A percentile compares a stretch with the other conserved stretches of the same genome.
Evolutionary conservation across 2,329 filamentous ascomycete species (phyloP).

Genomic region (Fusarium concolor): DNA sequence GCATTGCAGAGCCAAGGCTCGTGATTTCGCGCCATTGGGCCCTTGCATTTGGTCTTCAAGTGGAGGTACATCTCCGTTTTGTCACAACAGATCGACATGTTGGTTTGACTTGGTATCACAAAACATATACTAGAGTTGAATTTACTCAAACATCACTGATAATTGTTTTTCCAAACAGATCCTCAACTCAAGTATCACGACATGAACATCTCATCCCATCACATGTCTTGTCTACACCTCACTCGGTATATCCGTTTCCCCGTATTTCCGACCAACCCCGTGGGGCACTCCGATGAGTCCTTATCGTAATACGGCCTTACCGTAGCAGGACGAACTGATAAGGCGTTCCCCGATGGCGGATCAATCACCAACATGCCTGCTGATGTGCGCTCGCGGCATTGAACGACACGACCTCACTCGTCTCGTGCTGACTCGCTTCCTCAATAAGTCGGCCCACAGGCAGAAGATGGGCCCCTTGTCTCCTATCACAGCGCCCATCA

Average conservation of each 20-base stretch:
- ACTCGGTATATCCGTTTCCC: slow-evolving; percentile 40
- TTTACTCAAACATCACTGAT: neutral
- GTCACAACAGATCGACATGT: neutral
- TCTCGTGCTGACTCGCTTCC: slow-evolving; percentile 12
- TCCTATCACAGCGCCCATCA: slow-evolving; percentile 39
- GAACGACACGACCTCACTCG: slow-evolving; percentile 7
- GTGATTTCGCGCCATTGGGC: slow-evolving; percentile 14
- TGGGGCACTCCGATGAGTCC: slow-evolving; percentile 33
- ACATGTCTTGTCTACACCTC: neutral
- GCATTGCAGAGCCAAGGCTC: neutral
- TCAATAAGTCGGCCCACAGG: slow-evolving; percentile 28
- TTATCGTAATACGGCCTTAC: slow-evolving; percentile 31
- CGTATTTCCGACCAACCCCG: slow-evolving; percentile 42
- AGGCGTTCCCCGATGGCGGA: slow-evolving; percentile 21
- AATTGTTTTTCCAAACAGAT: neutral
- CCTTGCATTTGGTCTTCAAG: neutral
- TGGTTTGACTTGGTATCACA: neutral
- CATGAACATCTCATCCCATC: neutral
- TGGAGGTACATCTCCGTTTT: neutral
- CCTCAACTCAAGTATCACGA: neutral
- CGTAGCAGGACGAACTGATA: slow-evolving; percentile 21
- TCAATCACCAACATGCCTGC: slow-evolving; percentile 9
- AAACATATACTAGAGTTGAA: neutral
- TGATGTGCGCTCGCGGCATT: slow-evolving; percentile 14
- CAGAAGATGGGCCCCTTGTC: slow-evolving; percentile 42